Percentiles rank a stretch among this genome's conserved stretches.
phyloP scores from a whole-genome alignment of 495 filamentous ascomycete genomes.

The Trichoderma parareesei region DNA sequence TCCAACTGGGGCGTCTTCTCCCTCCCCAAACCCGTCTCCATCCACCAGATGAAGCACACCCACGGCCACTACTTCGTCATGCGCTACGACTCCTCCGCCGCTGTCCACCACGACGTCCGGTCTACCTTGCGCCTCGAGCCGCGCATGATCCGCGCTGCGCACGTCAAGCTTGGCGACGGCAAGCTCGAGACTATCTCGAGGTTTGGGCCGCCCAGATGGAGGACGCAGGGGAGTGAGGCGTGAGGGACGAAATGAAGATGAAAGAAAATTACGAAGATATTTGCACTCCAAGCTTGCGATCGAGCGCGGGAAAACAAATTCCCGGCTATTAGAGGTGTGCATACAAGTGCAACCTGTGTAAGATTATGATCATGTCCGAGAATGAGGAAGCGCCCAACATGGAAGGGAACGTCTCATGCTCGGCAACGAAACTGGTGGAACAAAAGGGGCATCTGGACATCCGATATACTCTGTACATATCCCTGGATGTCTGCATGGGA shows the following conservation, averaged over 20 bases:
- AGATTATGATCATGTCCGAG: not conserved
- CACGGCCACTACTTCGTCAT: constrained; percentile 94
- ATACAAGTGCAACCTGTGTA: not conserved
- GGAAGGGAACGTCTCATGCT: not conserved
- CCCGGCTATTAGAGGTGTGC: not conserved
- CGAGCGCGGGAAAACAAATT: not conserved
- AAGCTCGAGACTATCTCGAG: constrained; percentile 62
- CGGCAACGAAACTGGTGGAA: not conserved
- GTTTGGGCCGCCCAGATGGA: constrained; percentile 54
- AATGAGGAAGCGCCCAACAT: not conserved
- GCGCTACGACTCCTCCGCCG: constrained; percentile 74
- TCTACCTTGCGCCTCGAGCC: constrained; percentile 79
- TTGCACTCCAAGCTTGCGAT: not conserved
- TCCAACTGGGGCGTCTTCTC: constrained; percentile 91
- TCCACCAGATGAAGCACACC: constrained; percentile 71
- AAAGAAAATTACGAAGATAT: not conserved
- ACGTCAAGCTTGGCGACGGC: constrained; percentile 75
- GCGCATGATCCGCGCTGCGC: constrained; percentile 74
- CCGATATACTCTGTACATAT: not conserved
- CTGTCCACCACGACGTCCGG: constrained; percentile 63
- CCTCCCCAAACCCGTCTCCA: constrained; percentile 64
- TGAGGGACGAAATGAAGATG: not conserved
- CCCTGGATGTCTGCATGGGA: not conserved
- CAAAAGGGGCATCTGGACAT: not conserved
- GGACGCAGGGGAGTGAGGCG: constrained; percentile 2